Conservation (phyloP, 2,329 filamentous ascomycete genomes). For the Keithomyces neogunnii region DNA sequence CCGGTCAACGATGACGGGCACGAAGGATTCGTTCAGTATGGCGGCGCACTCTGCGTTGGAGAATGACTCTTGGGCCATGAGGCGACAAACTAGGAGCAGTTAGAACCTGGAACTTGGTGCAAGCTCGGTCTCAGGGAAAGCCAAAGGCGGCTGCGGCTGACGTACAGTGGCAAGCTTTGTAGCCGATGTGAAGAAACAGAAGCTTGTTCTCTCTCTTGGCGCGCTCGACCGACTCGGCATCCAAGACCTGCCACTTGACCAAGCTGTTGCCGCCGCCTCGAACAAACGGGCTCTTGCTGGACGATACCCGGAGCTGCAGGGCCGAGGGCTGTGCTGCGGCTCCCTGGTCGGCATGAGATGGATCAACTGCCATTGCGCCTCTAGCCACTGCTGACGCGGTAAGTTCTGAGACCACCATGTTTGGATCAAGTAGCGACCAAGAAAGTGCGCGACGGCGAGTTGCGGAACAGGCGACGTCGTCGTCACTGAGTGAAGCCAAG, state of each 20-base stretch:
- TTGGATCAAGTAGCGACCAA: neutral
- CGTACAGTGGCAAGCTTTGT: conserved; percentile 90
- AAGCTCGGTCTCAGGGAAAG: neutral
- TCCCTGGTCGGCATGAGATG: conserved; percentile 1
- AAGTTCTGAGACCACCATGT: conserved; percentile 30
- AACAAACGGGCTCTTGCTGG: conserved; percentile 47
- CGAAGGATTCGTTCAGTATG: conserved; percentile 77
- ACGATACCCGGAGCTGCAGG: conserved; percentile 26
- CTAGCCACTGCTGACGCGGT: conserved; percentile 25
- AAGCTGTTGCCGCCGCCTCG: conserved; percentile 70
- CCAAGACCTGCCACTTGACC: conserved; percentile 88
- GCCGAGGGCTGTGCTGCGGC: conserved; percentile 12
- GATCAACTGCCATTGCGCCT: conserved; percentile 17
- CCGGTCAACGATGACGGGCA: conserved; percentile 87
- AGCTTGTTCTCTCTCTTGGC: conserved; percentile 78
- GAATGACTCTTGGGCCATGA: conserved; percentile 91
- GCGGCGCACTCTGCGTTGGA: conserved; percentile 71
- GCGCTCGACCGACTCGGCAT: conserved; percentile 64
- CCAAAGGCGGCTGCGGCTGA: conserved; percentile 14
- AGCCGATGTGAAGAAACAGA: conserved; percentile 91
- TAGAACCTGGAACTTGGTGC: no score
- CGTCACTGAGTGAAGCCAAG: neutral
- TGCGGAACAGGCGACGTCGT: neutral
- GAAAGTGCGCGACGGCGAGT: neutral
- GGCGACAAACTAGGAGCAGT: conserved; percentile 58